These are phyloP conservation scores for Termitomyces sp. DNA, from an alignment of 768 basidiomycete species.

Conservation along the genomic window DNA sequence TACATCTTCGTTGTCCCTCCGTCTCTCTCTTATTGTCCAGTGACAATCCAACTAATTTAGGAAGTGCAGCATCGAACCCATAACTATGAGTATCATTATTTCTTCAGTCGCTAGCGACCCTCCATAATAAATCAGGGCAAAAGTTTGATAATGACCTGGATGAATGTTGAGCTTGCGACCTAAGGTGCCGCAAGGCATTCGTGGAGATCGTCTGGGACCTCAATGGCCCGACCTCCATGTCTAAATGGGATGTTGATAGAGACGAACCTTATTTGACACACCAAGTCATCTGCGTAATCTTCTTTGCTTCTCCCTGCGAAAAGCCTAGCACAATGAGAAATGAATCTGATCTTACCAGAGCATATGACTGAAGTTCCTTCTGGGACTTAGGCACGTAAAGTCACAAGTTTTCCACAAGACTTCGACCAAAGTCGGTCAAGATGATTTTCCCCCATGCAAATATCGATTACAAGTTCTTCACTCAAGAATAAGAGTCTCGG, in stretches of 20 bases:
- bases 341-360: neutral
- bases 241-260: too few relatives aligned
- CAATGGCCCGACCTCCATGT: constrained; percentile 3
- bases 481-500: too few relatives aligned
- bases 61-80: neutral
- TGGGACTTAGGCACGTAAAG: too few relatives aligned
- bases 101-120: neutral
- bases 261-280: neutral
- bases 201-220: neutral
- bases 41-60: neutral
- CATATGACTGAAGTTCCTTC: neutral
- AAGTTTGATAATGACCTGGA: neutral
- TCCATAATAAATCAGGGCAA: neutral
- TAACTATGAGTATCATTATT: neutral
- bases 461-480: too few relatives aligned
- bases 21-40: neutral
- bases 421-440: neutral
- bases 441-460: too few relatives aligned
- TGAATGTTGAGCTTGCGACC: too few relatives aligned
- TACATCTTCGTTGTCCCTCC: neutral
- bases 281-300: neutral
- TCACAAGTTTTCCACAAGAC: too few relatives aligned
- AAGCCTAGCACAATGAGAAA: neutral
- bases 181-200: too few relatives aligned
- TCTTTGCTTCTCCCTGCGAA: neutral